Evolutionary conservation across 1,139 yeast species (phyloP), one percentile per base, ranked within the genome.

Genomic region (Hansenula lynferdii): DNA sequence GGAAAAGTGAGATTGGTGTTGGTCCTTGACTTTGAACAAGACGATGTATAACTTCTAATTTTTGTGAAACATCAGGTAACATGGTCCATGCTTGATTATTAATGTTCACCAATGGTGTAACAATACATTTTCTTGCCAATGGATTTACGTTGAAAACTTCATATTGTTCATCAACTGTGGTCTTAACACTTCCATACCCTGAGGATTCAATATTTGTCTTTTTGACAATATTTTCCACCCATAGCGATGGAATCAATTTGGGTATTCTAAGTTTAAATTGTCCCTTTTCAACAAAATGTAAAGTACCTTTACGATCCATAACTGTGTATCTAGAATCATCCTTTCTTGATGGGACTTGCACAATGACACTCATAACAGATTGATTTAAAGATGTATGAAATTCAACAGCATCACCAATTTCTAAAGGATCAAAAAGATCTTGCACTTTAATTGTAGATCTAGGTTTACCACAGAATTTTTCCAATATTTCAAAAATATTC

Each of bases 261-360:
- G 90, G 89, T 10, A 83, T 61, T 39, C 89, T 62, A 27, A 75
- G 54, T 32, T 64, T 62, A 36, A 82, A 70, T 11, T 60, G 56
- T n/a, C 62, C 55, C 42, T 68, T 69, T 11, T 72, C 61, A 1
- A 72, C 71, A 59, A 71, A 78, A 2, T 65, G 51, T 7, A 83
- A 60, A 34, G 69, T 75, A 5, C 94, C 92, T 42, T 70, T 71
- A 30, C 70, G 65, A 42, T 73, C 72, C 35, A 79, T 62, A 43
- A 77, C 69, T 0, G 84, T 72, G 48, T 75, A 82, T 26, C 77
- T 57, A 16, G 75, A 70, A 44, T 72, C 77, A 24, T 56, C 58
- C 2, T 61, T 49, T 6, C 58, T 48, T 4, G 49, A 40, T 0
- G 79, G 79, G n/a, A 70, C 51, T 30, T 63, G 64, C 1, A 67